Conservation (phyloP, 768 basidiomycete species). For the Termitomyces sp. region DNA sequence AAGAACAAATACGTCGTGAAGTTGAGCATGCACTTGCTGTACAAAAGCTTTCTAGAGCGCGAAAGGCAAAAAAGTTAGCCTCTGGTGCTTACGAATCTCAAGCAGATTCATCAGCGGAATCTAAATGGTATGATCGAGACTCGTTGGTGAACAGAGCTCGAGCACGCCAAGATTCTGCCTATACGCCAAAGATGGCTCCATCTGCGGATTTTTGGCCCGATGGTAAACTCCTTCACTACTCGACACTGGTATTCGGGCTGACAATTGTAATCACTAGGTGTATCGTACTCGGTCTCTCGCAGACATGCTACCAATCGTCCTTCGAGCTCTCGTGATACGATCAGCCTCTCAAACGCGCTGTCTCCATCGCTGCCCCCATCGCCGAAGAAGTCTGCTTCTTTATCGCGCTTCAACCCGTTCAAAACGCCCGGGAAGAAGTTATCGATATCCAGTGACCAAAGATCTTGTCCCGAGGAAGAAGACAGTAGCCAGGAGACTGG, state of each 20-base stretch:
- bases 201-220: not conserved
- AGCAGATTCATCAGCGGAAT: not conserved
- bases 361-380: not conserved
- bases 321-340: not conserved
- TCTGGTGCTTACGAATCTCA: not conserved
- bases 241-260: not conserved
- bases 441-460: not conserved
- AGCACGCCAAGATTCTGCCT: not conserved
- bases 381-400: not conserved
- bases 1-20: slow-evolving; percentile 8
- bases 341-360: not conserved
- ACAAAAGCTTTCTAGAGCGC: slow-evolving; percentile 3
- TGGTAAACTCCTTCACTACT: not conserved
- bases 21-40: slow-evolving; percentile 3
- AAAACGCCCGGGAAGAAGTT: not conserved
- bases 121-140: not conserved
- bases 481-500: not conserved
- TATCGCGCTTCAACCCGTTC: not conserved
- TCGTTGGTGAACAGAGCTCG: not conserved
- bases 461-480: not conserved
- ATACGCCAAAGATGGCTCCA: not conserved
- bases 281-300: not conserved
- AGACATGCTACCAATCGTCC: not conserved
- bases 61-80: not conserved
- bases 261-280: not conserved